Conservation (phyloP, 2,329 filamentous ascomycete species). For the Aspergillus fumigatus region DNA sequence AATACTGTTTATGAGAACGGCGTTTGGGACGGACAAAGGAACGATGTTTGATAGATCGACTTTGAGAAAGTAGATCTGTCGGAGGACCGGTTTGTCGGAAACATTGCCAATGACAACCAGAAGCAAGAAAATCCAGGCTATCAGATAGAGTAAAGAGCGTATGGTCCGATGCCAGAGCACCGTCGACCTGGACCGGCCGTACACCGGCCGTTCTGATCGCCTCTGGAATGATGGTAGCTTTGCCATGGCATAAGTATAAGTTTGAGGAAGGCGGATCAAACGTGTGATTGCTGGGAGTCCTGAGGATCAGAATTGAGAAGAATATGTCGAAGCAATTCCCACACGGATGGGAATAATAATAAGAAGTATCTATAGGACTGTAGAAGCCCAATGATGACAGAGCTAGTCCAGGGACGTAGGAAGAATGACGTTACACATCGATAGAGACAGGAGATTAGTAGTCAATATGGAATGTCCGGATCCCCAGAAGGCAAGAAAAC, state of each 20-base stretch:
- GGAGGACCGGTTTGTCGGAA: constrained; percentile 56
- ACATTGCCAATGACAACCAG: constrained; percentile 77
- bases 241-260: constrained; percentile 15
- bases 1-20: constrained; percentile 76
- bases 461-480: neutral
- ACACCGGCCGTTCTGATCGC: constrained; percentile 20
- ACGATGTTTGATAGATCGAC: constrained; percentile 80
- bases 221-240: constrained; percentile 25
- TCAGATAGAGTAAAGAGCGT: constrained; percentile 65
- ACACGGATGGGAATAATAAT: neutral
- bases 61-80: constrained; percentile 75
- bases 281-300: neutral
- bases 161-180: constrained; percentile 57
- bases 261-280: neutral
- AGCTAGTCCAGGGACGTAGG: neutral
- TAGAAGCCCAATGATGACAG: too few relatives aligned
- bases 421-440: neutral
- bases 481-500: neutral
- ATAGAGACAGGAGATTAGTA: neutral
- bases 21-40: constrained; percentile 65
- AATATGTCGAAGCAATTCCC: neutral
- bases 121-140: constrained; percentile 73
- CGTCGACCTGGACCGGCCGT: constrained; percentile 26
- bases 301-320: neutral
- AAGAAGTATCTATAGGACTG: neutral